Conservation (phyloP, 2,329 filamentous ascomycete species). For the Seiridium unicorne region DNA sequence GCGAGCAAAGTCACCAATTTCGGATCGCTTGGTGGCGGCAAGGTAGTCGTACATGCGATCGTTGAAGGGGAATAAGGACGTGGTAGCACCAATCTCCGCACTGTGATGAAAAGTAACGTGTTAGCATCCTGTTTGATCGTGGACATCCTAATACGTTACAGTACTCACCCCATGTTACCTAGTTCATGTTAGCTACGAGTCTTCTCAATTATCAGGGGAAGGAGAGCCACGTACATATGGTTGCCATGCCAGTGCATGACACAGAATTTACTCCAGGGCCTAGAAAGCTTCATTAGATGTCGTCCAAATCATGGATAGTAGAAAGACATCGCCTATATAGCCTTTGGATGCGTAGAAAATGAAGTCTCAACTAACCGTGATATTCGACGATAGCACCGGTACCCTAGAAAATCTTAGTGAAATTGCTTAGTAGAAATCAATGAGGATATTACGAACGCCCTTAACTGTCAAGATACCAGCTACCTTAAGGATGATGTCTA, state of each 20-base stretch:
- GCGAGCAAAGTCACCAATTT: constrained; percentile 88
- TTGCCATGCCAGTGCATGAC: too few relatives aligned
- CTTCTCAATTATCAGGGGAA: neutral
- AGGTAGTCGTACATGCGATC: constrained; percentile 98
- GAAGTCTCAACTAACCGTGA: too few relatives aligned
- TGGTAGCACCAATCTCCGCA: constrained; percentile 80
- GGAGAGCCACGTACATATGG: too few relatives aligned
- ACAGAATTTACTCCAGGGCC: too few relatives aligned
- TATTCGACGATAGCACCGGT: constrained; percentile 91
- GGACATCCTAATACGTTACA: too few relatives aligned
- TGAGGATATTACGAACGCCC: too few relatives aligned
- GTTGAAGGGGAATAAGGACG: constrained; percentile 96
- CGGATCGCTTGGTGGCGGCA: constrained; percentile 80
- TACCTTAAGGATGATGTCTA: constrained; percentile 66
- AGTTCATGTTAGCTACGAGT: constrained; percentile 1
- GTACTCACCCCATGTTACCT: neutral
- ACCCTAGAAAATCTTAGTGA: too few relatives aligned
- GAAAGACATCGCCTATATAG: too few relatives aligned
- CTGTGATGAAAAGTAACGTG: constrained; percentile 21
- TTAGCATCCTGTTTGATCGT: constrained; percentile 4
- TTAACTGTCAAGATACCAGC: constrained; percentile 95
- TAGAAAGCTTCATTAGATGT: too few relatives aligned
- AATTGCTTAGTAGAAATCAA: too few relatives aligned
- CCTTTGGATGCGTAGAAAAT: too few relatives aligned
- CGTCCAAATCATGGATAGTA: too few relatives aligned